A percentile compares a stretch with the other conserved stretches of the same genome.
These are phyloP conservation scores for Acanthamoeba lenticulata DNA, from an alignment of 208 protist genomes.

Conservation along the genomic window DNA sequence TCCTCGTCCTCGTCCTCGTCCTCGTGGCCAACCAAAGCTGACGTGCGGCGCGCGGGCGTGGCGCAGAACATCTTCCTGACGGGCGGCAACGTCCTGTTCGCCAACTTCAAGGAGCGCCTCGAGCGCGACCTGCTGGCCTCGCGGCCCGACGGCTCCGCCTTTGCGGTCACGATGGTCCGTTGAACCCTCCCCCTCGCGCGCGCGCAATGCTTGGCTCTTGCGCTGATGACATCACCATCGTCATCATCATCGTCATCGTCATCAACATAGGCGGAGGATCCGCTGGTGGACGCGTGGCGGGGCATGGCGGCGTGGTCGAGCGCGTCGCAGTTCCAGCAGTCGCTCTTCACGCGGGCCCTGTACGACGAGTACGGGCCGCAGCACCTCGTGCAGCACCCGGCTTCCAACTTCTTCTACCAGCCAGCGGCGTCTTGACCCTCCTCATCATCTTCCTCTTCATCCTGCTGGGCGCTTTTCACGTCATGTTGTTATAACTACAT, in stretches of 20 bases:
- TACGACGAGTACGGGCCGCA: slow-evolving; percentile 58
- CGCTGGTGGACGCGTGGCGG: slow-evolving; percentile 39
- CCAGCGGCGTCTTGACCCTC: too few relatives aligned
- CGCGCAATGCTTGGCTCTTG: not conserved
- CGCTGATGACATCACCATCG: not conserved
- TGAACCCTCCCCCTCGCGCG: not conserved
- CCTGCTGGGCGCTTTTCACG: too few relatives aligned
- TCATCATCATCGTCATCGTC: not conserved
- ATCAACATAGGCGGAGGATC: not conserved
- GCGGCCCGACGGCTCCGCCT: not conserved
- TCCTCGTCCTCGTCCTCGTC: too few relatives aligned
- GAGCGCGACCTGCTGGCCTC: not conserved
- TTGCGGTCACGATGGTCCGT: not conserved
- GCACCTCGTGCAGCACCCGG: not conserved
- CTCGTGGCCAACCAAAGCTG: too few relatives aligned
- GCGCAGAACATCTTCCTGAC: slow-evolving; percentile 29
- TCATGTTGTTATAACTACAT: too few relatives aligned
- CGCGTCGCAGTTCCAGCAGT: not conserved
- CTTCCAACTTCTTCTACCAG: slow-evolving; percentile 22
- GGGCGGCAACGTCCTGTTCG: slow-evolving; percentile 19
- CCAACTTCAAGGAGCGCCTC: slow-evolving; percentile 20
- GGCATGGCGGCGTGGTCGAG: not conserved
- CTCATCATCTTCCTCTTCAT: not conserved
- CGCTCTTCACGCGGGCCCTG: slow-evolving; percentile 9
- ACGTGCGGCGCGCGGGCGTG: not conserved